Evolutionary conservation across 768 basidiomycete species (phyloP).

Genomic region (Suillus tomentosus): DNA sequence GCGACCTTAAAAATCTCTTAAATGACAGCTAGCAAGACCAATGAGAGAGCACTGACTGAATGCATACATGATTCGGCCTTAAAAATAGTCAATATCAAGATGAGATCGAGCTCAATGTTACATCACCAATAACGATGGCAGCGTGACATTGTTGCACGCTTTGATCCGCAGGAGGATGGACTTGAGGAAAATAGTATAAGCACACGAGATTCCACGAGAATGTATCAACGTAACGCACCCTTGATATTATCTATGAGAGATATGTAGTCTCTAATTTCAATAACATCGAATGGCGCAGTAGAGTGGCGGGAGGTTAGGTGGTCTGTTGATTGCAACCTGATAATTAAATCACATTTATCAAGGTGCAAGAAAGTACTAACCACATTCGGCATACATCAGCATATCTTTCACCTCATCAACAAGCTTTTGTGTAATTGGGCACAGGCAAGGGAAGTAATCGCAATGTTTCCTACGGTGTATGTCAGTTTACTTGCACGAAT

Average conservation of each 20-base stretch:
- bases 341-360: not conserved
- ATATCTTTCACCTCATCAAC: not conserved
- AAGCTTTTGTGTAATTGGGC: not conserved
- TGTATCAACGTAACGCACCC: conserved; percentile 18
- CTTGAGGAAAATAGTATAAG: conserved; percentile 2
- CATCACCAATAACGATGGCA: conserved; percentile 26
- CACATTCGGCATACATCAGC: conserved; percentile 7
- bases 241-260: conserved; percentile 31
- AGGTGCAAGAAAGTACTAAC: not conserved
- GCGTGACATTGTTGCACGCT: conserved; percentile 18
- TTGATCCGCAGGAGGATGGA: not conserved
- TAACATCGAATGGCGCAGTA: conserved; percentile 21
- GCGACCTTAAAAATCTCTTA: conserved; percentile 23
- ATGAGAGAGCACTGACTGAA: conserved; percentile 29
- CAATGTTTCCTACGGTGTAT: conserved; percentile 36
- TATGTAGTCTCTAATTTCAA: conserved; percentile 24
- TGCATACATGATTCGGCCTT: conserved; percentile 34
- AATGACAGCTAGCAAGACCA: not conserved
- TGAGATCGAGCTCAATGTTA: not conserved
- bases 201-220: not conserved
- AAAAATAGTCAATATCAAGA: conserved; percentile 13
- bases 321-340: conserved; percentile 14
- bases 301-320: conserved; percentile 33
- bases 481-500: not conserved
- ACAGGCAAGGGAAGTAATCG: conserved; percentile 26